A percentile compares a stretch with the other conserved stretches of the same genome.
These are phyloP conservation scores for Acacia confusa DNA, from an alignment of 306 rosid genomes.

Conservation along the genomic window DNA sequence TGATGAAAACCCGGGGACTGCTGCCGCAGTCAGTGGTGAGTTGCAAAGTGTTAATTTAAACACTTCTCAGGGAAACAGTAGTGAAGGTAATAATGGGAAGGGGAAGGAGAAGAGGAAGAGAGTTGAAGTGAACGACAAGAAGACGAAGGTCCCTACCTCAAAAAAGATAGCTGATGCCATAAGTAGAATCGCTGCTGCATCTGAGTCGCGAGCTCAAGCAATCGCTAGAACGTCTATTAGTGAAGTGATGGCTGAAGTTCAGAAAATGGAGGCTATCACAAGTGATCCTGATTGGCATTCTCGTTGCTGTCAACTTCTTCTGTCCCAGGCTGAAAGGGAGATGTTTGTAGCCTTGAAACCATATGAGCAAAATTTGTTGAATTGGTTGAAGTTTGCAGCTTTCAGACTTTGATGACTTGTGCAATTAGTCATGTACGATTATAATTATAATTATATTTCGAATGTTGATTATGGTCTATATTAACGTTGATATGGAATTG, in stretches of 20 bases:
- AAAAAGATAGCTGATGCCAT: neutral
- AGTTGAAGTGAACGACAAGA: neutral
- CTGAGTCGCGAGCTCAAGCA: too few species aligned
- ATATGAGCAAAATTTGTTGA: neutral
- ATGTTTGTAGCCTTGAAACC: neutral
- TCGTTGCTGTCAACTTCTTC: neutral
- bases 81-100: neutral
- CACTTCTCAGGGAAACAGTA: neutral
- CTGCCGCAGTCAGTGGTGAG: neutral
- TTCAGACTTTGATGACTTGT: neutral
- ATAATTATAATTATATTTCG: neutral
- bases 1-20: neutral
- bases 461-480: neutral
- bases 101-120: neutral
- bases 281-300: conserved; percentile 6
- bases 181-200: neutral
- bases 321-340: neutral
- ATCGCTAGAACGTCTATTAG: neutral
- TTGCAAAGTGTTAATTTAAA: neutral
- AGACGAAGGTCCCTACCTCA: neutral
- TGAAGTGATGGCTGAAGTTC: conserved; percentile 7
- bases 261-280: neutral
- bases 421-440: neutral
- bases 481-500: too few species aligned
- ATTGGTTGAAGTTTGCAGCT: neutral